phyloP scores from a whole-genome alignment of 1,284 basidiomycete genomes.

The Omphalotus olearius region DNA sequence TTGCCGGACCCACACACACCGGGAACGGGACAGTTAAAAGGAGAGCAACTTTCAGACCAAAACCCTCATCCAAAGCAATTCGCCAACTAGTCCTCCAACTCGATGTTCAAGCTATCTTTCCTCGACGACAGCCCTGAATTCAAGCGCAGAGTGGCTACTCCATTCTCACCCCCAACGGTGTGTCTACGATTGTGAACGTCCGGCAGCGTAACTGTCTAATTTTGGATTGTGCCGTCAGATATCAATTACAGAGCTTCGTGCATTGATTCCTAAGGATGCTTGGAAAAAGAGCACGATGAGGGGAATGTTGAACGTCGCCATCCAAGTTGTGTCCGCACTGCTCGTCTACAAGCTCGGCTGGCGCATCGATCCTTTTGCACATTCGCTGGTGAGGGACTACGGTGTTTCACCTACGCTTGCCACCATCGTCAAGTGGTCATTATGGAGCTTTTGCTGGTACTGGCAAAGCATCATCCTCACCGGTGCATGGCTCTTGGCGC shows the following conservation, averaged over 20 bases:
- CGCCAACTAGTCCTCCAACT: neutral
- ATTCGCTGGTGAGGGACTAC: neutral
- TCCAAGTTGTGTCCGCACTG: conserved; percentile 7
- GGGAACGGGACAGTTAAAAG: too few relatives aligned
- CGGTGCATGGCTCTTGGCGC: conserved; percentile 13
- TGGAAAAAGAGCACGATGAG: conserved; percentile 9
- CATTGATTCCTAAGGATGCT: conserved; percentile 6
- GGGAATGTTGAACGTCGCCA: conserved; percentile 10
- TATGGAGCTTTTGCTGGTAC: conserved; percentile 10
- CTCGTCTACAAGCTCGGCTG: conserved; percentile 7
- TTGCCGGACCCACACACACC: too few relatives aligned
- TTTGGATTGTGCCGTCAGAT: neutral
- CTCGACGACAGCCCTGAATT: conserved; percentile 7
- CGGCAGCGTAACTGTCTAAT: too few relatives aligned
- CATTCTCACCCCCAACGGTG: conserved; percentile 4
- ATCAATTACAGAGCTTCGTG: conserved; percentile 10
- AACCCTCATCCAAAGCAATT: too few relatives aligned
- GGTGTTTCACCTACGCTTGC: neutral
- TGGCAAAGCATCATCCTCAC: conserved; percentile 12
- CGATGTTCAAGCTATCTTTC: neutral
- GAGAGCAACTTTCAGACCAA: too few relatives aligned
- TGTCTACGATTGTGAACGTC: too few relatives aligned
- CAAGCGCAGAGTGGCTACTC: neutral
- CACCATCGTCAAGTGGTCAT: neutral
- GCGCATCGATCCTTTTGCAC: conserved; percentile 1